Base-by-base conservation (phyloP, 225 moss, liverwort and hornwort species). In the Thuidium tamariscinum region DNA sequence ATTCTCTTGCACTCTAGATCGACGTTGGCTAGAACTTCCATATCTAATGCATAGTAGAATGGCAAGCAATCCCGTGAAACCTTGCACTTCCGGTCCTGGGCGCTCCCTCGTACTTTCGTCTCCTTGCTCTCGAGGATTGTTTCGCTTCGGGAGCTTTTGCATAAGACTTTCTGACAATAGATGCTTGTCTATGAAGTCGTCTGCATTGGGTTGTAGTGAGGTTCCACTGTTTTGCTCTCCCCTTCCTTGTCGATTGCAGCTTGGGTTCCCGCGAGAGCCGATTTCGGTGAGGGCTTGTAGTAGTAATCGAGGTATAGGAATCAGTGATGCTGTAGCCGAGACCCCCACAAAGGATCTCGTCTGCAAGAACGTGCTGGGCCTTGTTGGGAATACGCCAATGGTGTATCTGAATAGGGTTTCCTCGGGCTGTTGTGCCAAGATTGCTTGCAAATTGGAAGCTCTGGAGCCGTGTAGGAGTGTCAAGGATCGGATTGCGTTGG, bases 401-500 rank as follows among this genome's bases (percentile, higher is more conserved):
- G 96, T 96, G 46, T 95, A 92, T 42, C 77, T 96, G 44, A 95
- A 92, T 75, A 93, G 92, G 89, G 94, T 94, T 76, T 83, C 92
- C 18, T 84, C 89, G 42, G 71, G 86, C 25, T 95, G 94, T 57
- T 92, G 90, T 84, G 95, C 92, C 42, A 90, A 89, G 89, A 91
- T 95, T 78, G 95, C 94, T 42, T 94, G 95, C 87, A 96, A 96
- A 78, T 84, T 95, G 89, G 95, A 95, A 86, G 94, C 94, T 54
- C 86, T 95, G 19, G 91, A 90, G 54, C 96, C 95, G 34, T 94
- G 92, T 61, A 83, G 95, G 81, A 94, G 95, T 78, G 95, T 95
- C 77, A 96, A 96, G 88, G 96, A 96, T 89, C 90, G 96, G 78
- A 96, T 95, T 82, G 95, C 95, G 36, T 82, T 95, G 85, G 94